Conservation (phyloP, 2,329 filamentous ascomycete genomes). For the Xylariaceae sp. region DNA sequence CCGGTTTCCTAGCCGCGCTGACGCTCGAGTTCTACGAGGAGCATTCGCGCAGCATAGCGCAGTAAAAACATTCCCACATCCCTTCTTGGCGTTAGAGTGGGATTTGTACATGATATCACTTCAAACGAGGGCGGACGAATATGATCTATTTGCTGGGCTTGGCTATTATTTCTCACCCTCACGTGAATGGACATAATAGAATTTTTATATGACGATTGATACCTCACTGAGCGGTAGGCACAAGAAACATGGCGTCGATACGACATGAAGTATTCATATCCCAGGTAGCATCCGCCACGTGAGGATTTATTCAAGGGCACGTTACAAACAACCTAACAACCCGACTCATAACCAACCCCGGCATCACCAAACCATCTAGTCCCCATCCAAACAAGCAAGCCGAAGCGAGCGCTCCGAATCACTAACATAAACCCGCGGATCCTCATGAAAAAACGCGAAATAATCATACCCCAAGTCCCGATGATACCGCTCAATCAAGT, state of each 20-base stretch:
- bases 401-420: not conserved
- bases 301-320: not conserved
- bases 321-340: not conserved
- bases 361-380: not conserved
- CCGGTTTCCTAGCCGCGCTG: constrained; percentile 84
- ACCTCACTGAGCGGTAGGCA: constrained; percentile 1
- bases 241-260: not conserved
- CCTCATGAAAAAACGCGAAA: constrained; percentile 6
- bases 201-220: not conserved
- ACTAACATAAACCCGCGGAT: not conserved
- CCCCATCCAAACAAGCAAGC: not conserved
- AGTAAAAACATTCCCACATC: not conserved
- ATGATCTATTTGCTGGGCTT: not conserved
- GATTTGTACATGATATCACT: not conserved
- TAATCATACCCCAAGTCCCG: constrained; percentile 11
- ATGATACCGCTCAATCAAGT: constrained; percentile 19
- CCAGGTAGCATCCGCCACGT: not conserved
- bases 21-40: constrained; percentile 92
- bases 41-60: constrained; percentile 34
- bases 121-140: not conserved
- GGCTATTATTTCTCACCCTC: not conserved
- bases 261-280: not conserved
- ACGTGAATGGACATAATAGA: not conserved
- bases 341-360: not conserved
- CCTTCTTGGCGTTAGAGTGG: not conserved